Conservation (phyloP, 148 eudicot genomes). For the Arbutus unedo region DNA sequence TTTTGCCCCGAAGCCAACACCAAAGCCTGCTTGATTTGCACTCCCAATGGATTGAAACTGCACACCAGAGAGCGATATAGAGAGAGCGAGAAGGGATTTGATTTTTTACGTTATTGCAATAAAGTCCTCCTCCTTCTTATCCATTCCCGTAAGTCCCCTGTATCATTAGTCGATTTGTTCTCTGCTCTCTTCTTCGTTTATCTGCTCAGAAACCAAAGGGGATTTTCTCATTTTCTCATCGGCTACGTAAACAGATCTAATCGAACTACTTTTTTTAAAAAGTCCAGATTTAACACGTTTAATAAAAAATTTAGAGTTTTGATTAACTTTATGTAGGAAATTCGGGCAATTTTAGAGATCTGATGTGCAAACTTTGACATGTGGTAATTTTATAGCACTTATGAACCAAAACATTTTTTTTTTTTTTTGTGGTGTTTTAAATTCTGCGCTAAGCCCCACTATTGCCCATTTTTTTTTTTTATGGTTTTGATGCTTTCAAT, state of each 20-base stretch:
- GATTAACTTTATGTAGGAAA: neutral
- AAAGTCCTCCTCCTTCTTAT: constrained; percentile 29
- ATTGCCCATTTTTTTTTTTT: constrained; percentile 6
- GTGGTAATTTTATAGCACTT: neutral
- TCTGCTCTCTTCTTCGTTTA: constrained; percentile 1
- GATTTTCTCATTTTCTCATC: neutral
- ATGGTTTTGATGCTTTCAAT: constrained; percentile 19
- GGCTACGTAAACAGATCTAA: constrained; percentile 27
- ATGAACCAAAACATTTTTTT: constrained; percentile 14
- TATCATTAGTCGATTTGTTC: constrained; percentile 19
- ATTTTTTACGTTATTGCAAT: constrained; percentile 21
- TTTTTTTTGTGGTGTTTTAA: constrained; percentile 20
- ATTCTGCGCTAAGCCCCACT: constrained; percentile 25
- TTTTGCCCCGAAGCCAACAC: constrained; percentile 12
- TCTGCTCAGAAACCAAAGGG: neutral
- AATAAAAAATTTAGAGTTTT: neutral
- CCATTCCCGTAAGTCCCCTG: constrained; percentile 55
- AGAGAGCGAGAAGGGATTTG: neutral
- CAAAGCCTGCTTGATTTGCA: constrained; percentile 19
- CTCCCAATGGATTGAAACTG: no score
- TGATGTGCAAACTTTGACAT: constrained; percentile 16
- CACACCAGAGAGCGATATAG: neutral
- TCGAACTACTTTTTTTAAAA: constrained; percentile 13
- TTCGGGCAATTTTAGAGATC: constrained; percentile 32
- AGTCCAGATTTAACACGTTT: neutral